Evolutionary conservation across 2,329 filamentous ascomycete species (phyloP).

Genomic region (Paraconiothyrium sp.): DNA sequence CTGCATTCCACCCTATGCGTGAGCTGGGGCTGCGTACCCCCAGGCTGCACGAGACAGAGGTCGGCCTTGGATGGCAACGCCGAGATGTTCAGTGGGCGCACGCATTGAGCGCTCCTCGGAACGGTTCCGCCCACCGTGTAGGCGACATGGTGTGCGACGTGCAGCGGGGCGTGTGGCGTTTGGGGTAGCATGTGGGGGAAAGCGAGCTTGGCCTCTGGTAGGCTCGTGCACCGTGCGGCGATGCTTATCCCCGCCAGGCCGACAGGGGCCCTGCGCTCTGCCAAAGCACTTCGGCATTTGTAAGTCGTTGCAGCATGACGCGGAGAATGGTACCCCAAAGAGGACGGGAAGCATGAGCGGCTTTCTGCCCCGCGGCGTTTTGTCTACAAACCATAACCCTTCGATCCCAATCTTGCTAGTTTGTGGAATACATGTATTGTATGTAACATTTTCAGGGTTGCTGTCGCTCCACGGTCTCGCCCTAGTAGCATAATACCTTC

Average conservation of each 20-base stretch:
- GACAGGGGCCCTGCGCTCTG: slow-evolving; percentile 3
- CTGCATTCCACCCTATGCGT: background rate
- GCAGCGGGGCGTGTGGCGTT: slow-evolving; percentile 35
- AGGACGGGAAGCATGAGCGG: slow-evolving; percentile 9
- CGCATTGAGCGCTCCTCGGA: slow-evolving; percentile 13
- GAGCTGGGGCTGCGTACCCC: background rate
- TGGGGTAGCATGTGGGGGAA: slow-evolving; percentile 33
- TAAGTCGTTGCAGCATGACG: background rate
- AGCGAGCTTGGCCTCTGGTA: slow-evolving; percentile 16
- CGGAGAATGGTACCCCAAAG: background rate
- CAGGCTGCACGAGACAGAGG: background rate
- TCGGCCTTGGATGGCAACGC: background rate
- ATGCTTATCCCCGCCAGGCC: slow-evolving; percentile 1
- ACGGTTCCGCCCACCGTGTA: slow-evolving; percentile 15
- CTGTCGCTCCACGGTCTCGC: slow-evolving; percentile 4
- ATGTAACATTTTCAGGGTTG: slow-evolving; percentile 3
- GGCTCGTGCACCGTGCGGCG: slow-evolving; percentile 14
- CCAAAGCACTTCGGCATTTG: slow-evolving; percentile 22
- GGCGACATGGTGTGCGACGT: slow-evolving; percentile 25
- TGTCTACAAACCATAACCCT: background rate
- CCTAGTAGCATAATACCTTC: background rate
- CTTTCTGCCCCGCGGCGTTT: slow-evolving; percentile 6
- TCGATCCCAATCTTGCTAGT: slow-evolving; percentile 3
- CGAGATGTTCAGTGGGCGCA: background rate
- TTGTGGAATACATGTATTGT: slow-evolving; percentile 25